A percentile compares a stretch with the other conserved stretches of the same genome.
phyloP scores from a whole-genome alignment of 805 yeast species.

The Lipomyces anomalus region DNA sequence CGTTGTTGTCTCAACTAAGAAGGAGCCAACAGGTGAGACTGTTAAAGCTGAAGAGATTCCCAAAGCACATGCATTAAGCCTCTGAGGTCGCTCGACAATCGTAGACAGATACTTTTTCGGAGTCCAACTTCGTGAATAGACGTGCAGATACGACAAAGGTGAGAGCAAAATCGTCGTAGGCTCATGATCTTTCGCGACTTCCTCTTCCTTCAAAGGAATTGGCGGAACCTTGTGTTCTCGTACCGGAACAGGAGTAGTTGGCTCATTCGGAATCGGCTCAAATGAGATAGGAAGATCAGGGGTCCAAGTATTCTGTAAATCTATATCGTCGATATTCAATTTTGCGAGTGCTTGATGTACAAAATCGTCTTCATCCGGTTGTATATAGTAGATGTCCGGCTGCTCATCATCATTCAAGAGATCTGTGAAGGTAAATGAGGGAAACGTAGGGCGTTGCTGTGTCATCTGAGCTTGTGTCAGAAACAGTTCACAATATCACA shows the following conservation, averaged over 20 bases:
- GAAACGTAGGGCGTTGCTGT: constrained; percentile 16
- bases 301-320: not conserved
- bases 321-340: not conserved
- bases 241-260: constrained; percentile 1
- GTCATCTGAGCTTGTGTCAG: too few species aligned
- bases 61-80: constrained; percentile 67
- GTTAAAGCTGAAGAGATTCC: constrained; percentile 74
- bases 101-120: constrained; percentile 58
- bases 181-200: constrained; percentile 27
- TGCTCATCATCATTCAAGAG: constrained; percentile 5
- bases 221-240: not conserved
- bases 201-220: not conserved
- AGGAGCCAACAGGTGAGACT: constrained; percentile 50
- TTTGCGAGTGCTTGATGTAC: not conserved
- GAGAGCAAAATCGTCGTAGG: constrained; percentile 59
- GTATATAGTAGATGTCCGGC: not conserved
- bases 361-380: not conserved
- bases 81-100: constrained; percentile 77
- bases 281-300: not conserved
- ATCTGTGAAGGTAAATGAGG: constrained; percentile 19
- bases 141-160: constrained; percentile 65
- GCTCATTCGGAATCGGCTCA: not conserved
- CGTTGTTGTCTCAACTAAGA: constrained; percentile 5
- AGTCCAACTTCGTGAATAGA: constrained; percentile 72
- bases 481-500: too few species aligned